Evolutionary conservation across 768 basidiomycete genomes (phyloP).

Genomic region (Amanita pseudoporphyria): DNA sequence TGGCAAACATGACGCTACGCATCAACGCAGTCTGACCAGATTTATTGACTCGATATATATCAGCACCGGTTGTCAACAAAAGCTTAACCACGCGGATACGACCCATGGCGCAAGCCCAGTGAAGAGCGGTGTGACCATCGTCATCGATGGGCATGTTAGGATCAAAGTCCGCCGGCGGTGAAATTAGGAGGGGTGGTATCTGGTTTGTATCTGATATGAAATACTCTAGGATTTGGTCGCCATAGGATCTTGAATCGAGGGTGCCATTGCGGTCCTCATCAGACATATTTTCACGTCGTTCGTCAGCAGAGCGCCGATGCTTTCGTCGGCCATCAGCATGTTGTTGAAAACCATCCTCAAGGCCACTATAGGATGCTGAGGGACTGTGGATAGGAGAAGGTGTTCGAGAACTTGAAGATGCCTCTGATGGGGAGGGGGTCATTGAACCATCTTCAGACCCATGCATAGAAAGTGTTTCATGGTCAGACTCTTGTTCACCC

Average conservation of each 20-base stretch:
- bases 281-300: conserved; percentile 32
- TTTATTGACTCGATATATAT: conserved; percentile 95
- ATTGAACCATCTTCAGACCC: conserved; percentile 84
- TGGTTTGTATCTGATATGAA: conserved; percentile 96
- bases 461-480: conserved; percentile 53
- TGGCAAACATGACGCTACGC: conserved; percentile 99
- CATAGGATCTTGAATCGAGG: conserved; percentile 64
- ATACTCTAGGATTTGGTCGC: conserved; percentile 94
- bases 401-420: conserved; percentile 82
- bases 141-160: conserved; percentile 97
- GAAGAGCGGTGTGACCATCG: conserved; percentile 92
- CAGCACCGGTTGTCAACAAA: conserved; percentile 86
- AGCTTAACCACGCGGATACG: conserved; percentile 93
- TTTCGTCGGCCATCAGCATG: conserved; percentile 29
- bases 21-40: conserved; percentile 95
- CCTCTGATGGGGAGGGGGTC: conserved; percentile 83
- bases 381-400: conserved; percentile 78
- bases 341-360: conserved; percentile 28
- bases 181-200: conserved; percentile 78
- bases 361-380: conserved; percentile 35
- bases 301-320: conserved; percentile 36
- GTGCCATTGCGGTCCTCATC: conserved; percentile 41
- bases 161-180: conserved; percentile 86
- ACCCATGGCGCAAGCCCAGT: conserved; percentile 99
- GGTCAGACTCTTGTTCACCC: conserved; percentile 50